phyloP scores from a whole-genome alignment of 805 yeast species.

The Candida tallmaniae region DNA sequence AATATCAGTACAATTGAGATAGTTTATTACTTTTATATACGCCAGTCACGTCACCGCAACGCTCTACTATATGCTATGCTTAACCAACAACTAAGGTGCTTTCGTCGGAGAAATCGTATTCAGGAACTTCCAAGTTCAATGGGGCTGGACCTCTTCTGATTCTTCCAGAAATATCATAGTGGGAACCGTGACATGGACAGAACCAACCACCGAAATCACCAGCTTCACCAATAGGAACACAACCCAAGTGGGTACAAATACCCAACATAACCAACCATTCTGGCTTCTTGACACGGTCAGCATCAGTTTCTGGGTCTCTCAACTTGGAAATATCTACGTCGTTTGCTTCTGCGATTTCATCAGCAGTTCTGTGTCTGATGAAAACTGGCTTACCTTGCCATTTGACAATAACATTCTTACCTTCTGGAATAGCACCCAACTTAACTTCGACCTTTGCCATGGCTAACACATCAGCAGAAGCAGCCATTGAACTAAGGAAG shows the following conservation, averaged over 20 bases:
- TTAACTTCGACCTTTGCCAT: constrained; percentile 99
- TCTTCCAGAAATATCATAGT: constrained; percentile 99
- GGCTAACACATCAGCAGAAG: constrained; percentile 98
- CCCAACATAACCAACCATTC: constrained; percentile 99
- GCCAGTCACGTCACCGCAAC: background rate
- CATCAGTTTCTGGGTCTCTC: constrained; percentile 93
- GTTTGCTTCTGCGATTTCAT: constrained; percentile 94
- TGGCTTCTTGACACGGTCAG: constrained; percentile 93
- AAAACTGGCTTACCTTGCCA: constrained; percentile 99
- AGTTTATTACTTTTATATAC: too few species aligned
- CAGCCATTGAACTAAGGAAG: constrained; percentile 89
- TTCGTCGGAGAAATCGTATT: constrained; percentile 70
- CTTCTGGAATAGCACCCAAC: constrained; percentile 89
- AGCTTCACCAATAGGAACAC: constrained; percentile 99
- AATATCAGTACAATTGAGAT: too few species aligned
- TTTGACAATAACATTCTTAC: constrained; percentile 96
- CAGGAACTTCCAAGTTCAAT: constrained; percentile 93
- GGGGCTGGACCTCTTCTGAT: constrained; percentile 99
- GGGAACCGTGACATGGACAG: constrained; percentile 99
- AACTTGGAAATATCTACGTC: constrained; percentile 66
- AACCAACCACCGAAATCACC: constrained; percentile 99
- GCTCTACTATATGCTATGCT: constrained; percentile 8
- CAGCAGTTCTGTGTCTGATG: constrained; percentile 95
- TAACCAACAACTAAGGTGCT: constrained; percentile 90
- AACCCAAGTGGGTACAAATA: constrained; percentile 99